These are phyloP conservation scores for Volutella citrinella DNA, from an alignment of 2,329 filamentous ascomycete genomes.

Conservation along the genomic window DNA sequence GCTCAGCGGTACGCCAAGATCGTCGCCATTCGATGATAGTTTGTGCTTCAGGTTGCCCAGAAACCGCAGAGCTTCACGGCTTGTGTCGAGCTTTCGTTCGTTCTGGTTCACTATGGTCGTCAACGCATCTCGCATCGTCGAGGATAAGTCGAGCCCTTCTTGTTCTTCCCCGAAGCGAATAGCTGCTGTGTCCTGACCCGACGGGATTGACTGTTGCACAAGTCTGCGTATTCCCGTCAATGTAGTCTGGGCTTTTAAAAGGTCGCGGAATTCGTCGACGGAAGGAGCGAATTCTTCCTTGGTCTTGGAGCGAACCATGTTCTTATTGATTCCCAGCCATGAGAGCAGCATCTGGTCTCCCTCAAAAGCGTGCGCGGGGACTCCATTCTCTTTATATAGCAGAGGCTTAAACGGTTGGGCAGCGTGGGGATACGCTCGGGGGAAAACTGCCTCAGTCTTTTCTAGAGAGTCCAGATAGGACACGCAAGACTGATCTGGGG, in stretches of 20 bases:
- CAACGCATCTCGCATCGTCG: constrained; percentile 22
- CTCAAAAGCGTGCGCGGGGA: constrained; percentile 10
- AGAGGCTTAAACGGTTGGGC: constrained; percentile 13
- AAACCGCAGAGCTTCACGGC: constrained; percentile 29
- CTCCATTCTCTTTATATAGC: constrained; percentile 18
- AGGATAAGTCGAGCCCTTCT: constrained; percentile 12
- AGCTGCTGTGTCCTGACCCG: constrained; percentile 15
- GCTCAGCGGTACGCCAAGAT: constrained; percentile 27
- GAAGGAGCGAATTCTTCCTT: constrained; percentile 5
- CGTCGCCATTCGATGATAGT: constrained; percentile 21
- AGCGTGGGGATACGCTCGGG: constrained; percentile 5
- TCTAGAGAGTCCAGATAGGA: constrained; percentile 10
- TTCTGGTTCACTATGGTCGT: constrained; percentile 13
- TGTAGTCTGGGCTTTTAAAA: constrained; percentile 21
- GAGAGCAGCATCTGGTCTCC: constrained; percentile 32
- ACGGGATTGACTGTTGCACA: constrained; percentile 25
- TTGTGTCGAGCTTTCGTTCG: constrained; percentile 2
- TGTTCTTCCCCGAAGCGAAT: constrained; percentile 10
- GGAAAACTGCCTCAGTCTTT: constrained; percentile 7
- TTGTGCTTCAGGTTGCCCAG: constrained; percentile 40
- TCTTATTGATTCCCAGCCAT: constrained; percentile 33
- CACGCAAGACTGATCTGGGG: constrained; percentile 13
- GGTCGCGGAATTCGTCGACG: constrained; percentile 13
- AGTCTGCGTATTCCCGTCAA: constrained; percentile 29
- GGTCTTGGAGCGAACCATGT: too few species aligned